Evolutionary conservation across 164 flowering plant genomes (phyloP).

Genomic region (Hamamelis virginiana): DNA sequence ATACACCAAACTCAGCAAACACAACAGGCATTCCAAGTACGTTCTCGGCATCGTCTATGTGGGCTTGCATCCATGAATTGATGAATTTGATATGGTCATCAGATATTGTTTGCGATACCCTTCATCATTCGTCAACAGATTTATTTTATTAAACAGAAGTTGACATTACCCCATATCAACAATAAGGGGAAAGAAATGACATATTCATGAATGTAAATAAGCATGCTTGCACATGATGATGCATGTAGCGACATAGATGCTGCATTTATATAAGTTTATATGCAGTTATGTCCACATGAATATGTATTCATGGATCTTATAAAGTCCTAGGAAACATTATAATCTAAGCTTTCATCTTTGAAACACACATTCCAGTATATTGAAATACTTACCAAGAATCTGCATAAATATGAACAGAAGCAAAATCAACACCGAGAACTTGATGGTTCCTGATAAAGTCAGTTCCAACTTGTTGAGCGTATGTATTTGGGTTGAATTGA

Average conservation of each 20-base stretch:
- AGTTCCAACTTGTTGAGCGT: slow-evolving; percentile 77
- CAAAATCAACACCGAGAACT: slow-evolving; percentile 81
- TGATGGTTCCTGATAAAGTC: slow-evolving; percentile 85
- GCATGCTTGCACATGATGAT: not conserved
- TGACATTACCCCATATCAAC: no score
- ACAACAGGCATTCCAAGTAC: slow-evolving; percentile 83
- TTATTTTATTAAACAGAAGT: not conserved
- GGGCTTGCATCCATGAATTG: slow-evolving; percentile 85
- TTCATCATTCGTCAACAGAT: slow-evolving; percentile 37
- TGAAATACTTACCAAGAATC: slow-evolving; percentile 66
- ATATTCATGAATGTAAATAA: not conserved
- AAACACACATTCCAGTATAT: not conserved
- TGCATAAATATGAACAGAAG: slow-evolving; percentile 81
- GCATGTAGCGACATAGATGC: not conserved
- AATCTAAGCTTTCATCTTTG: not conserved
- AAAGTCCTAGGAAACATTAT: not conserved
- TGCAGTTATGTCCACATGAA: not conserved
- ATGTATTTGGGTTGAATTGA: slow-evolving; percentile 71
- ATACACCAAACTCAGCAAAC: slow-evolving; percentile 83
- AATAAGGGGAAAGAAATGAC: no score
- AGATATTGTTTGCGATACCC: slow-evolving; percentile 71
- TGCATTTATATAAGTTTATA: not conserved
- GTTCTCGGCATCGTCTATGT: slow-evolving; percentile 83
- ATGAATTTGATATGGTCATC: slow-evolving; percentile 60
- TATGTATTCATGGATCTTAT: not conserved